Evolutionary conservation across 345 rosid genomes (phyloP).

Genomic region (Raphanus raphanistrum): DNA sequence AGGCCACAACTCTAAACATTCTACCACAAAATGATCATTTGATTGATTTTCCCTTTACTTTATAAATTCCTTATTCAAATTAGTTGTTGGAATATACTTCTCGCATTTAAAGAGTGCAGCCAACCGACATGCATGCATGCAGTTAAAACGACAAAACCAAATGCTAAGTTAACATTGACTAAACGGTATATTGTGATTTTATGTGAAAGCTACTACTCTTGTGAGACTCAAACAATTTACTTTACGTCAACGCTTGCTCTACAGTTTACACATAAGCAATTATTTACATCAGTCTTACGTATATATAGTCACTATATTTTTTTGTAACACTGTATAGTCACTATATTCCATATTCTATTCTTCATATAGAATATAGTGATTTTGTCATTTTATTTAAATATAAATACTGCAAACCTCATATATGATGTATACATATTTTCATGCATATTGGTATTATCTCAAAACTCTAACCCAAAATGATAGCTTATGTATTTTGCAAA

Average conservation of each 20-base stretch:
- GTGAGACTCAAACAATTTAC: constrained; percentile 20
- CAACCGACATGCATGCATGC: constrained; percentile 39
- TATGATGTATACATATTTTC: neutral
- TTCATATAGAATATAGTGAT: neutral
- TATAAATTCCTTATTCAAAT: constrained; percentile 4
- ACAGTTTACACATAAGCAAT: neutral
- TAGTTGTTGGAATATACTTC: constrained; percentile 40
- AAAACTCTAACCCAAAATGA: neutral
- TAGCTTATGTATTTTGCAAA: neutral
- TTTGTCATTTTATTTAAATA: neutral
- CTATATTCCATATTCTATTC: too few species aligned
- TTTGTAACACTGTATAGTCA: too few species aligned
- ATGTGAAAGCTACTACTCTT: constrained; percentile 31
- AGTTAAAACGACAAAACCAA: constrained; percentile 25
- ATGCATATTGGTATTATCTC: neutral
- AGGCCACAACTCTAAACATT: constrained; percentile 30
- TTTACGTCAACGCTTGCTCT: constrained; percentile 26
- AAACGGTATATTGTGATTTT: constrained; percentile 17
- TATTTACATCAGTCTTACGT: neutral
- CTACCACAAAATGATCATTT: constrained; percentile 23
- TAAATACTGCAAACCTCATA: neutral
- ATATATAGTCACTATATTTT: neutral
- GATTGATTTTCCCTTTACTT: neutral
- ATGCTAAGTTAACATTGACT: constrained; percentile 20
- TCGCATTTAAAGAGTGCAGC: constrained; percentile 34